Percentiles rank a stretch among this genome's conserved stretches.
These are phyloP conservation scores for Glarea lozoyensis DNA, from an alignment of 495 filamentous ascomycete genomes.

Conservation along the genomic window DNA sequence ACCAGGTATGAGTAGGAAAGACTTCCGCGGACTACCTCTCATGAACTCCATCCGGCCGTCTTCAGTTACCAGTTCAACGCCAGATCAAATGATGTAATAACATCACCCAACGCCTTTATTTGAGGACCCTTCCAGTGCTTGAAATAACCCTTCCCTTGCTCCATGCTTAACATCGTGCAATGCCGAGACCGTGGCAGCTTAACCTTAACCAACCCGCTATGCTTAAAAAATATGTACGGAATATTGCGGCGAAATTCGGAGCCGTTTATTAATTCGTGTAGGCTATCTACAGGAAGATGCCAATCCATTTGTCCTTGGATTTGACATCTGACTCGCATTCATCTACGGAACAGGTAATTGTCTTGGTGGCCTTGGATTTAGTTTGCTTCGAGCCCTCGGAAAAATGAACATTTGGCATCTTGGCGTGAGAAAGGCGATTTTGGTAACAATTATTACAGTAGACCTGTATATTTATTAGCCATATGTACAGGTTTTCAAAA, in stretches of 20 bases:
- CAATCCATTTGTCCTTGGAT: slow-evolving; percentile 23
- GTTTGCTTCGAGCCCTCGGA: slow-evolving; percentile 17
- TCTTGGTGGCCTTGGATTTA: slow-evolving; percentile 3
- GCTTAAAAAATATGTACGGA: slow-evolving; percentile 6
- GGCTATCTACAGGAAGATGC: slow-evolving; percentile 20
- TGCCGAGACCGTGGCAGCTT: slow-evolving; percentile 2
- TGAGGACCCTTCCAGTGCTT: too few species aligned
- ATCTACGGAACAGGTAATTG: slow-evolving; percentile 36
- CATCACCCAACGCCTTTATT: too few species aligned
- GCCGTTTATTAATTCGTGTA: not conserved
- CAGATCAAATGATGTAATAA: not conserved
- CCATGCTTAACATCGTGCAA: slow-evolving; percentile 12
- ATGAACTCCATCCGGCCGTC: too few species aligned
- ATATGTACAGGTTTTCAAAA: not conserved
- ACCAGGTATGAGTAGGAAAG: too few species aligned
- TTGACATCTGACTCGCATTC: slow-evolving; percentile 30
- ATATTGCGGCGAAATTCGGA: not conserved
- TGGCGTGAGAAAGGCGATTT: slow-evolving; percentile 35
- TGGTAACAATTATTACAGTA: slow-evolving; percentile 63
- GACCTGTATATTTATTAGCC: slow-evolving; percentile 35
- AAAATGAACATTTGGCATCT: slow-evolving; percentile 31
- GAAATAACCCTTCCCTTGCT: slow-evolving; percentile 2
- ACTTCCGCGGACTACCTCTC: too few species aligned
- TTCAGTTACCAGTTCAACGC: too few species aligned
- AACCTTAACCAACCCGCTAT: slow-evolving; percentile 10